Base-by-base conservation (phyloP, 202 grass and related monocot species). In the Elaeis oleifera region DNA sequence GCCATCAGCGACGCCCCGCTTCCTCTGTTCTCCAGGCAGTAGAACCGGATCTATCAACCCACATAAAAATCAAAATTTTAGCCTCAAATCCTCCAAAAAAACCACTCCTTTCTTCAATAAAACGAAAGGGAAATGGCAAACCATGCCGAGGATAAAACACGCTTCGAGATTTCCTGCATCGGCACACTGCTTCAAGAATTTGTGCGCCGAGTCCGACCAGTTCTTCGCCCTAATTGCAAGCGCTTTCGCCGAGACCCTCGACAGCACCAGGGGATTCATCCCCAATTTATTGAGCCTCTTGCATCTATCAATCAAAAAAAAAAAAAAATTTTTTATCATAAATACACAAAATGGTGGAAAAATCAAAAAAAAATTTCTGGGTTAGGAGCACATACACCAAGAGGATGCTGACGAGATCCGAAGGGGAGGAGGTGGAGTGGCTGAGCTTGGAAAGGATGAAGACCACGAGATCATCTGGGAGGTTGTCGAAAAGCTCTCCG, bases 141-240 rank as follows among this genome's bases (percentile, higher is more conserved):
- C 91, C 91, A 91, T 91, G 66, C 91, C 91, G 8, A 96, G 79
- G 57, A 96, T 76, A 58, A 89, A 96, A 74, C 87, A 89, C 18
- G 91, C 87, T 73, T 96, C 91, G 5, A 91, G 71, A 53, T 89
- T 96, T 23, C 87, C 87, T 13, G 68, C 73, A 56, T 91, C 87
- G 23, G 84, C 67, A 58, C 84, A 91, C 11, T 70, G 74, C 60
- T 89, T 89, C 5, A 96, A 54, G 61, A 81, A 91, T 6, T 64
- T 61, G 64, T 91, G 87, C 5, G 65, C 79, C 0, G 71, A 70
- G 22, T 96, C 79, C 1, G 91, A 91, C 91, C 91, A 96, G 11
- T 64, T 20, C 26, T 81, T 71, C 55, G 87, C 84, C 44, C 68
- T 81, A 2, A 96, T 58, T 31, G 79, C 76, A 5, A 96, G 71